These are phyloP conservation scores for Neurospora intermedia DNA, from an alignment of 495 filamentous ascomycete genomes.

Conservation along the genomic window DNA sequence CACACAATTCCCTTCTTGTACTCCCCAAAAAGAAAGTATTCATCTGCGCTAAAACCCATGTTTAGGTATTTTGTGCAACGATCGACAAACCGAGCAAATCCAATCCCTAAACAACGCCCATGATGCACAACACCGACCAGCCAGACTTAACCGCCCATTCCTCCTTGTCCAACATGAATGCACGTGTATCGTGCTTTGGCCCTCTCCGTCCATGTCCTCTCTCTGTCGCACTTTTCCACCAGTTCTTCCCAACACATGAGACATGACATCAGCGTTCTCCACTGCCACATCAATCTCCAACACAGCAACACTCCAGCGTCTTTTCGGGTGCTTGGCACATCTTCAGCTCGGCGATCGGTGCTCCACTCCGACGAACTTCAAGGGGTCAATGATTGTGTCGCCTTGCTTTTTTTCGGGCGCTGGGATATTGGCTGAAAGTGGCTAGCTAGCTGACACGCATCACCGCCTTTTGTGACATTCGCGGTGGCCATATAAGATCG, in stretches of 20 bases:
- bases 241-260: background rate
- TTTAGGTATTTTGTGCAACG: background rate
- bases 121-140: background rate
- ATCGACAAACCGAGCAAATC: background rate
- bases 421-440: background rate
- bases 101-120: background rate
- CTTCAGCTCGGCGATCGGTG: background rate
- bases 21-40: too few species aligned
- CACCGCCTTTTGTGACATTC: background rate
- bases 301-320: background rate
- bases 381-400: background rate
- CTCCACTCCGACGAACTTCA: background rate
- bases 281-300: background rate
- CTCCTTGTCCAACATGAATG: background rate
- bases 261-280: background rate
- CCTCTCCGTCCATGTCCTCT: background rate
- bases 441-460: background rate
- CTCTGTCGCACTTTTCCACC: background rate
- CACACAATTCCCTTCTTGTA: too few species aligned
- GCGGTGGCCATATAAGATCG: background rate
- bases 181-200: background rate
- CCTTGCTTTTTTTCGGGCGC: background rate
- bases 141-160: background rate
- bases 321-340: background rate
- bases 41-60: too few species aligned